Conservation (phyloP, 1,284 basidiomycete genomes). For the Cutaneotrichosporon sp. region DNA sequence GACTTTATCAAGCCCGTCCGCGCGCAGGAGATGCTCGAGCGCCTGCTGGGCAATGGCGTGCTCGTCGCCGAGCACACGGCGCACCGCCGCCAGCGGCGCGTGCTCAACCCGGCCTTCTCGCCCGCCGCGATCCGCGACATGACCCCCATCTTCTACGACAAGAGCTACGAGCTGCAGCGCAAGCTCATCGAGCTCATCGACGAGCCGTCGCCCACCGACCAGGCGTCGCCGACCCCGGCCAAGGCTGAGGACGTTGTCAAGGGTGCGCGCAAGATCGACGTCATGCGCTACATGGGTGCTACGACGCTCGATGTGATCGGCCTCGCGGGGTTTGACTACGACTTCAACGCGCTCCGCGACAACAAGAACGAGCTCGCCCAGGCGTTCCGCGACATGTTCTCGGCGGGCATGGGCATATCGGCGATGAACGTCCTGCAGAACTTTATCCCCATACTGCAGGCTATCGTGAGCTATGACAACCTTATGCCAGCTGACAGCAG, state of each 20-base stretch:
- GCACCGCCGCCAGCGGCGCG: slow-evolving; percentile 59
- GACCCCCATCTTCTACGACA: slow-evolving; percentile 64
- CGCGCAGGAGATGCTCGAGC: slow-evolving; percentile 59
- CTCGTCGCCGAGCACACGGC: slow-evolving; percentile 54
- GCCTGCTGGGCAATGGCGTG: slow-evolving; percentile 44
- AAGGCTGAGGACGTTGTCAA: slow-evolving; percentile 12
- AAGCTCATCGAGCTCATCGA: slow-evolving; percentile 65
- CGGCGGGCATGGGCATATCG: slow-evolving; percentile 40
- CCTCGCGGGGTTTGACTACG: slow-evolving; percentile 65
- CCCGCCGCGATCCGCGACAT: slow-evolving; percentile 39
- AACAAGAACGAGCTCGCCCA: slow-evolving; percentile 39
- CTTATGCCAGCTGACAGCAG: background rate
- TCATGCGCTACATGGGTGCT: slow-evolving; percentile 62
- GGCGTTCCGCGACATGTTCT: slow-evolving; percentile 30
- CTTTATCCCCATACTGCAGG: slow-evolving; percentile 62
- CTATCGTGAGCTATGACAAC: no score
- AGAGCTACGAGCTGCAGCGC: slow-evolving; percentile 59
- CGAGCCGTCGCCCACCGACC: slow-evolving; percentile 58
- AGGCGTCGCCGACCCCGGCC: slow-evolving; percentile 19
- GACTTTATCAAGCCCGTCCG: slow-evolving; percentile 68
- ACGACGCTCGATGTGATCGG: slow-evolving; percentile 69
- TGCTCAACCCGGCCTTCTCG: slow-evolving; percentile 53
- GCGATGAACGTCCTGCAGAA: slow-evolving; percentile 63
- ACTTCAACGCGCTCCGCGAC: slow-evolving; percentile 51
- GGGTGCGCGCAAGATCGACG: slow-evolving; percentile 55